Conservation (phyloP, 2,329 filamentous ascomycete genomes). For the Madurella mycetomatis region DNA sequence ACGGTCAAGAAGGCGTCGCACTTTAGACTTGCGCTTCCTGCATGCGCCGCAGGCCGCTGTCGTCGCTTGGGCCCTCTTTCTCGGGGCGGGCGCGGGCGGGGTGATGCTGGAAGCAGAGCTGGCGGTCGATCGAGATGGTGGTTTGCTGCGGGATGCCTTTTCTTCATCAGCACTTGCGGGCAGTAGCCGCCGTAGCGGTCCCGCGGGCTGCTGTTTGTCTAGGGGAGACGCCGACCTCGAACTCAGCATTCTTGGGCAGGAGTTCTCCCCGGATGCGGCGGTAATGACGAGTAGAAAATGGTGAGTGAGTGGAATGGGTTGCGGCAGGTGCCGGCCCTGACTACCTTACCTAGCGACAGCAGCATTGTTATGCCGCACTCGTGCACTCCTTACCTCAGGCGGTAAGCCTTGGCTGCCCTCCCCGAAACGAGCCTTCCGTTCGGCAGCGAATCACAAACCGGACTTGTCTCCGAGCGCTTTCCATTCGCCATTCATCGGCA, state of each 20-base stretch:
- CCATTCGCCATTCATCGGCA: not conserved
- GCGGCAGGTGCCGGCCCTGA: not conserved
- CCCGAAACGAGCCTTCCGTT: slow-evolving; percentile 6
- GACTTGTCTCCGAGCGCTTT: slow-evolving; percentile 13
- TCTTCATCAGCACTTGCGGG: slow-evolving; percentile 12
- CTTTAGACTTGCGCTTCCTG: slow-evolving; percentile 31
- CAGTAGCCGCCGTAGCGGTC: slow-evolving; percentile 19
- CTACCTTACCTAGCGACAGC: not conserved
- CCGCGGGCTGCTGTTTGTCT: slow-evolving; percentile 7
- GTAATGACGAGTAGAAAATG: not conserved
- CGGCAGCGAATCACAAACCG: slow-evolving; percentile 15
- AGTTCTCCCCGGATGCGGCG: not conserved
- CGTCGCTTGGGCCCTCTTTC: slow-evolving; percentile 22
- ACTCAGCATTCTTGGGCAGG: slow-evolving; percentile 5
- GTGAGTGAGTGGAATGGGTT: not conserved
- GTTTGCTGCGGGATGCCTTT: not conserved
- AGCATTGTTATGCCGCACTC: slow-evolving; percentile 1
- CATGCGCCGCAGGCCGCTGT: slow-evolving; percentile 32
- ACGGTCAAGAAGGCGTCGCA: slow-evolving; percentile 10
- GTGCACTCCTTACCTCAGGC: not conserved
- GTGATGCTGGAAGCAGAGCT: not conserved
- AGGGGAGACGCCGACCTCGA: slow-evolving; percentile 11
- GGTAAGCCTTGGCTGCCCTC: slow-evolving; percentile 7
- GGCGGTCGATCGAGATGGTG: not conserved
- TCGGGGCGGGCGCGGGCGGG: not conserved